Evolutionary conservation across 306 rosid genomes (phyloP), one percentile per base, ranked within the genome.

Genomic region (Cucurbita maxima): DNA sequence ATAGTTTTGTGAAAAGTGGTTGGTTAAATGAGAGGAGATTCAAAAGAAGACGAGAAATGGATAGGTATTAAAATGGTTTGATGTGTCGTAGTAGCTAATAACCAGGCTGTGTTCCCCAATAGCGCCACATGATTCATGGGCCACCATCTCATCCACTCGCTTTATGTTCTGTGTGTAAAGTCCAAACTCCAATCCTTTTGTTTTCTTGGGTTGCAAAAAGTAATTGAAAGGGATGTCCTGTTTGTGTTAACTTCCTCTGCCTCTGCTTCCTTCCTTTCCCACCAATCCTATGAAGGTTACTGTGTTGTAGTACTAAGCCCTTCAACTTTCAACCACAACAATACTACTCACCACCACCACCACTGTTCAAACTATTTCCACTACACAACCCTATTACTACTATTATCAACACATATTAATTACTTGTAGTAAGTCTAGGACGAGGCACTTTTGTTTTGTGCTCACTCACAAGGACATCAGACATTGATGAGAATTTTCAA

Each of bases 171-270:
- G 69, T 64, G 37, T 43, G 18, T 10, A 50, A 50, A 50, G 54
- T 50, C 54, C 54, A 50, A 50, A 50, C 18, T 50, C 54, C n/a
- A 57, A 43, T 45, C 75, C 3, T 22, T 38, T 16, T 68, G 34
- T 30, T 13, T 67, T 67, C 13, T 67, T 67, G 72, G 54, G 18
- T 67, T 67, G 19, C 72, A 52, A 77, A 83, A 88, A 82, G 90
- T 73, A 36, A 51, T 58, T 79, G 92, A 88, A 80, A 85, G 84
- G 41, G 92, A 85, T 75, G 72, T 79, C 70, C 58, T 50, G 47
- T 61, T 36, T 10, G n/a, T 48, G 5, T 47, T 48, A 48, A 48
- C 53, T 48, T 16, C 5, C 7, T 19, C 57, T 82, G 76, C 55
- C 7, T 51, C 56, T 8, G 10, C 47, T 43, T 43, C 56, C 47